These are phyloP conservation scores for Platanthera guangdongensis DNA, from an alignment of 106 monocot genomes.

Conservation along the genomic window DNA sequence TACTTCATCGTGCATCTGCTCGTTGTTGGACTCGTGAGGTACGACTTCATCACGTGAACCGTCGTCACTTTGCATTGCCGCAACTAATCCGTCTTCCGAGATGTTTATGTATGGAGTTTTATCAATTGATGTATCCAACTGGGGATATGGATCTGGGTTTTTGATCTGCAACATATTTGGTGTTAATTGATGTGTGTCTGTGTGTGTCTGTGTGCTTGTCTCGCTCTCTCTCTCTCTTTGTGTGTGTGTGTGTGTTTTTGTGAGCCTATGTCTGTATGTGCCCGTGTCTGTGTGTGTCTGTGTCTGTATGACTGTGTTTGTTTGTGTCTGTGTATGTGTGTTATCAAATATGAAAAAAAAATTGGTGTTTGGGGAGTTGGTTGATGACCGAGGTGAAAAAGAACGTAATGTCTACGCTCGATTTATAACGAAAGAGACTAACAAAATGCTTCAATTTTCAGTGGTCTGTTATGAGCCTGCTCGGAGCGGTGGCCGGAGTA, in stretches of 20 bases:
- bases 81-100: slow-evolving; percentile 64
- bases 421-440: too few species aligned
- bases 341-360: too few species aligned
- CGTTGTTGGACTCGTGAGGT: background rate
- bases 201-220: too few species aligned
- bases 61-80: slow-evolving; percentile 34
- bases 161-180: slow-evolving; percentile 17
- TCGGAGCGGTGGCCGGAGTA: too few species aligned
- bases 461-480: too few species aligned
- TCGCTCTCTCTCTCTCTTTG: too few species aligned
- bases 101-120: slow-evolving; percentile 74
- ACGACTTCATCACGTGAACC: slow-evolving; percentile 1
- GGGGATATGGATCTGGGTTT: slow-evolving; percentile 17
- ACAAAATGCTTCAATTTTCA: too few species aligned
- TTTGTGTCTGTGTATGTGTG: too few species aligned
- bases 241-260: too few species aligned
- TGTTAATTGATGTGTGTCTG: background rate
- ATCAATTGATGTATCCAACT: slow-evolving; percentile 62
- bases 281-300: too few species aligned
- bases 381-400: background rate
- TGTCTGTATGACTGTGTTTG: too few species aligned
- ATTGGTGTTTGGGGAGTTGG: background rate
- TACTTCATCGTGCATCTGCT: background rate
- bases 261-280: too few species aligned
- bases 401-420: background rate